Percentiles rank a stretch among this genome's conserved stretches.
Evolutionary conservation across 108 stramenopile genomes (phyloP).

Genomic region (Nitzschia sp.): DNA sequence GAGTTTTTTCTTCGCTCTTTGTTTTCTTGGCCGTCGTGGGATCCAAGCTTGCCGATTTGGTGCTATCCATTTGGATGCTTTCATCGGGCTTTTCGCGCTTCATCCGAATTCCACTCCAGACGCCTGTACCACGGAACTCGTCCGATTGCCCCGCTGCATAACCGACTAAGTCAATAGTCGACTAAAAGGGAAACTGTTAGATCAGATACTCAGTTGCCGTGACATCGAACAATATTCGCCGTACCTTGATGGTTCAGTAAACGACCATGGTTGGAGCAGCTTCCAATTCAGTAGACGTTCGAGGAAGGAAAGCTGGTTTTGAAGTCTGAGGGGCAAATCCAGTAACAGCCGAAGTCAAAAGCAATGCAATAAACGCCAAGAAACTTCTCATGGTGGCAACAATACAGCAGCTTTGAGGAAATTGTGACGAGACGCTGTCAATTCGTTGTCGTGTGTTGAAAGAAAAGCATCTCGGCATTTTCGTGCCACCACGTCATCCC

Average conservation of each 20-base stretch:
- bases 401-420: background rate
- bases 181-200: slow-evolving; percentile 16
- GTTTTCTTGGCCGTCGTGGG: background rate
- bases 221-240: background rate
- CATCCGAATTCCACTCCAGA: slow-evolving; percentile 62
- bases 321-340: slow-evolving; percentile 25
- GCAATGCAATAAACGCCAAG: slow-evolving; percentile 1
- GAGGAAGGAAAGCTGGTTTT: slow-evolving; percentile 3
- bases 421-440: no score
- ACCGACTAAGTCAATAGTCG: slow-evolving; percentile 69
- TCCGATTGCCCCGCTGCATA: slow-evolving; percentile 79
- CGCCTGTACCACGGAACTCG: slow-evolving; percentile 81
- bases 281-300: slow-evolving; percentile 40
- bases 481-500: no score
- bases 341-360: slow-evolving; percentile 24
- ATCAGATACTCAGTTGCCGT: background rate
- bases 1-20: background rate
- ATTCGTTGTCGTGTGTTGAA: no score
- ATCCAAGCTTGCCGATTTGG: background rate
- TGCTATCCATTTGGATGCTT: background rate
- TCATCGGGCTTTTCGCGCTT: slow-evolving; percentile 51
- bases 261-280: slow-evolving; percentile 81
- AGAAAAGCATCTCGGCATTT: no score
- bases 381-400: slow-evolving; percentile 17
- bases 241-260: slow-evolving; percentile 88